A percentile compares a stretch with the other conserved stretches of the same genome.
phyloP scores from a whole-genome alignment of 2,329 filamentous ascomycete species.

The Canariomyces notabilis region DNA sequence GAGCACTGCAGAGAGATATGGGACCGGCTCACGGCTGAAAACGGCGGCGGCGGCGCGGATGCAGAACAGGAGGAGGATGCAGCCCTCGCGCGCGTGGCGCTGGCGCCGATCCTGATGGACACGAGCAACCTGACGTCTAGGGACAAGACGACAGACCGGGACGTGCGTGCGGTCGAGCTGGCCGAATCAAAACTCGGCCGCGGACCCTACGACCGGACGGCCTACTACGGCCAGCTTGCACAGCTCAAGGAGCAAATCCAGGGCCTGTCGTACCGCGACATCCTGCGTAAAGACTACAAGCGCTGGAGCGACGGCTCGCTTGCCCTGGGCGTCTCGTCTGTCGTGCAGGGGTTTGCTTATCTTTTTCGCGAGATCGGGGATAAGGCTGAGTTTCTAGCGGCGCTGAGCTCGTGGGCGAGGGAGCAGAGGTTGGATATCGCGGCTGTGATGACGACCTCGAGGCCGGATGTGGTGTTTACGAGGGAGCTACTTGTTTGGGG shows the following conservation, averaged over 20 bases:
- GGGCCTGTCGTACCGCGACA: constrained; percentile 55
- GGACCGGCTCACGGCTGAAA: constrained; percentile 43
- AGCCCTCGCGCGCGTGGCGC: constrained; percentile 58
- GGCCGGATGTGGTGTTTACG: constrained; percentile 50
- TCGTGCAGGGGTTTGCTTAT: constrained; percentile 59
- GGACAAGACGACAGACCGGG: constrained; percentile 60
- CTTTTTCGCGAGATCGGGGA: constrained; percentile 50
- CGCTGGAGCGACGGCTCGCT: constrained; percentile 59
- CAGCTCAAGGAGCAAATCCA: constrained; percentile 65
- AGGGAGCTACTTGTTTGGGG: constrained; percentile 67
- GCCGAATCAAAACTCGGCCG: constrained; percentile 45
- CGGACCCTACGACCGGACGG: constrained; percentile 45
- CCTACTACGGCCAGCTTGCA: constrained; percentile 56
- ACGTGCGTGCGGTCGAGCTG: constrained; percentile 53
- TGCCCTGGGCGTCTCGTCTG: constrained; percentile 61
- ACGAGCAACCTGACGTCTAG: constrained; percentile 59
- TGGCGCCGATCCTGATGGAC: constrained; percentile 70
- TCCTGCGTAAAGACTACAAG: constrained; percentile 81
- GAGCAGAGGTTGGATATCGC: constrained; percentile 58
- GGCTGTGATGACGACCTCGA: constrained; percentile 64
- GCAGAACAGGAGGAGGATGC: too few relatives aligned
- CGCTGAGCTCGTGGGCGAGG: constrained; percentile 48
- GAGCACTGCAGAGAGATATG: constrained; percentile 54
- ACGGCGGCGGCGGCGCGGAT: constrained; percentile 25
- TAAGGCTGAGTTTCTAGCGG: constrained; percentile 41